Base-by-base conservation (phyloP, 371 early-diverging fungal genomes). In the Rhizomucor pusillus region DNA sequence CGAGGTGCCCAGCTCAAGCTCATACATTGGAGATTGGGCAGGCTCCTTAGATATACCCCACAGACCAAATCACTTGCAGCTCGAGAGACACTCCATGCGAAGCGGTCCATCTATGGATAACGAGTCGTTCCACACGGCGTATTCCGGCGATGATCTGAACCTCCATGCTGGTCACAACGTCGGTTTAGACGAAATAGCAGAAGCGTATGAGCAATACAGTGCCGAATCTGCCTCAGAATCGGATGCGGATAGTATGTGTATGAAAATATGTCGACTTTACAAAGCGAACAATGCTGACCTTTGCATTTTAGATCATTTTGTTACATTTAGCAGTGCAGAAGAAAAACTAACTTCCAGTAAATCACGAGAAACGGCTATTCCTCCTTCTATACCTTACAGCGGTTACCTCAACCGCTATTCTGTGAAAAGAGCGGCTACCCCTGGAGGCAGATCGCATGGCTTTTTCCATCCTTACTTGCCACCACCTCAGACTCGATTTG, bases 311-410 rank as follows among this genome's bases (percentile, higher is more conserved):
- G 18, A 12, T 45, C 18, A 45, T 45, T 19, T 45, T 5, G 45
- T 20, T 45, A 23, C 22, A 5, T 45, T 18, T 45, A 45, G 41
- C 19, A 16, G 19, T 20, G 46, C 19, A 5, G 20, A 23, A 13
- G 13, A 46, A 18, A 19, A 18, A 20, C 13, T 46, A 18, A 23
- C 22, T 10, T 36, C 34, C 46, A 44, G 36, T 9, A 44, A 43
- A 44, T 19, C 24, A 4, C 43, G 43, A 25, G 56, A 49, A 40
- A 14, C 67, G 11, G 62, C 77, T 1, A 66, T 73, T 14, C 77
- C 83, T 22, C 75, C 80, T 25, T 86, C 88, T 6, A 88, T 88
- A 61, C 87, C 87, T 5, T 88, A 88, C 47, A 84, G 87, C 40
- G 77, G 71, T 24, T 88, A 87, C 44, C 73, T 88, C 7, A 75